Base-by-base conservation (phyloP, 345 rosid genomes). In the Dipteronia sinensis region DNA sequence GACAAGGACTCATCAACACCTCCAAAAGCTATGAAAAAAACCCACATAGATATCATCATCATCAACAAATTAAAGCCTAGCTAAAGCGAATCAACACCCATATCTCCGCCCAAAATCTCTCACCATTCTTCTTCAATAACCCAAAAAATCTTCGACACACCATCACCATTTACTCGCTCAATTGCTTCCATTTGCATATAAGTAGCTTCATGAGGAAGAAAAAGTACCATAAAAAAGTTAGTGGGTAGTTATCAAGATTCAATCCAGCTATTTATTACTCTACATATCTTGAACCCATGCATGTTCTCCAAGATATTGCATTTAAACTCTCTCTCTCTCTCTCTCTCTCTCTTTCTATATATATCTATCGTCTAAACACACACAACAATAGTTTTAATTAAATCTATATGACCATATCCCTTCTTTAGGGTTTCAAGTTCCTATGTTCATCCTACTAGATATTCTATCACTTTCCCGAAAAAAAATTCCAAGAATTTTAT, bases 381-480 rank as follows among this genome's bases (percentile, higher is more conserved):
- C 31, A 29, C 38, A 31, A 9, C 64, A 13, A 51, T 51, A 51
- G n/a, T 51, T 51, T 51, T 51, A 51, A 16, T 42, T 51, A 19
- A 20, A 65, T 4, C 38, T 34, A 34, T 34, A 34, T 6, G 38
- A 17, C 53, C 51, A 7, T 51, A 72, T 22, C 44, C 42, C 55
- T 44, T 44, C 49, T 67, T 38, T 81, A 74, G 75, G 83, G 77
- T 67, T 78, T 16, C 47, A 69, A 75, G 70, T 79, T 79, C 73
- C 78, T 44, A 78, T 59, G 70, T 69, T 62, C 63, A 69, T 72
- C 66, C 67, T 70, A 56, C 38, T 34, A 34, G 38, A 34, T 55
- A 55, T 69, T 72, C 63, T 59, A 59, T 51, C 38, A 73, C 61
- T 72, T 64, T 40, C 77, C 74, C 65, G 2, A 46, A 65, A 65